Evolutionary conservation across 306 rosid species (phyloP).

Genomic region (Myrica gale): DNA sequence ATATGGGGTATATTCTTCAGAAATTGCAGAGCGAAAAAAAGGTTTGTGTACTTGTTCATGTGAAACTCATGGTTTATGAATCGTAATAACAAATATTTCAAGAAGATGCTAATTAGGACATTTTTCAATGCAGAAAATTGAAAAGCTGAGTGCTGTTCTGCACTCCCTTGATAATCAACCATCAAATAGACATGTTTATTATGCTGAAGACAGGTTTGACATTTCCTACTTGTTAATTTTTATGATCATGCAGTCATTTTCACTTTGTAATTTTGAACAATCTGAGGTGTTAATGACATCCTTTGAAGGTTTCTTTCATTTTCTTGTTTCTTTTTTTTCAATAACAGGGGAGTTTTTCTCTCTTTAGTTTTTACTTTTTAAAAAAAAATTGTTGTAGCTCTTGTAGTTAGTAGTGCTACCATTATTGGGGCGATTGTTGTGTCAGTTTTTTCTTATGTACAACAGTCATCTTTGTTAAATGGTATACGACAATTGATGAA

Average conservation of each 20-base stretch:
- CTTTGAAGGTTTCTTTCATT: too few relatives aligned
- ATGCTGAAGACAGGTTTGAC: conserved; percentile 71
- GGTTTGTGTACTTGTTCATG: conserved; percentile 31
- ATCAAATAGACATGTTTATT: conserved; percentile 49
- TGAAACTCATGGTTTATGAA: conserved; percentile 10
- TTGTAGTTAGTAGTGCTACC: background rate
- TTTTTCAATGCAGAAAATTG: conserved; percentile 60
- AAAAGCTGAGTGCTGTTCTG: conserved; percentile 60
- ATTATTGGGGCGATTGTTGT: background rate
- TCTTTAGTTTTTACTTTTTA: too few relatives aligned
- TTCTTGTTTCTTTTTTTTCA: background rate
- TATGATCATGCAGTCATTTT: background rate
- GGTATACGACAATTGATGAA: background rate
- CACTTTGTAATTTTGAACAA: background rate
- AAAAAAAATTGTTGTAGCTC: background rate
- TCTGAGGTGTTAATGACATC: background rate
- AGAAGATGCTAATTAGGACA: conserved; percentile 2
- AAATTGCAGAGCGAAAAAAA: conserved; percentile 75
- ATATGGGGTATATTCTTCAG: conserved; percentile 74
- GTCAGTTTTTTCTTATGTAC: background rate
- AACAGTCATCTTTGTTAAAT: too few relatives aligned
- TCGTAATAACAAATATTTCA: conserved; percentile 1
- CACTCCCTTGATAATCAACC: conserved; percentile 56
- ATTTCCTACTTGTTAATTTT: conserved; percentile 2
- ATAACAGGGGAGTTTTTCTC: background rate